These are phyloP conservation scores for Apiospora kogelbergensis DNA, from an alignment of 2,329 filamentous ascomycete genomes.

Conservation along the genomic window DNA sequence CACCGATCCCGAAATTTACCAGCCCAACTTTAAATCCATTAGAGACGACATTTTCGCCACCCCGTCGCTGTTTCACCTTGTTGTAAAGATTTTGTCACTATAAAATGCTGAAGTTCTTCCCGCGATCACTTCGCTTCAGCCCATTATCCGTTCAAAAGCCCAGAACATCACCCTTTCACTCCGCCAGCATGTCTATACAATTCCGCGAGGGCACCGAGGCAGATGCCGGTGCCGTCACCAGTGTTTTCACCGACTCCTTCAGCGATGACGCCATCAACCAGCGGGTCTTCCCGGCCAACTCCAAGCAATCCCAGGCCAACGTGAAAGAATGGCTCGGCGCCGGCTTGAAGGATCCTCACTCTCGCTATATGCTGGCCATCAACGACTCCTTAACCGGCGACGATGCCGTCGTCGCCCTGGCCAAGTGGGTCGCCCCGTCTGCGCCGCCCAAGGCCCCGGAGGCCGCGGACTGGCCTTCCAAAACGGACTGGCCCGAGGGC, in stretches of 20 bases:
- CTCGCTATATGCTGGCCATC: neutral
- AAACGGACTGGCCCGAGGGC: neutral
- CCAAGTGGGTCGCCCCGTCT: neutral
- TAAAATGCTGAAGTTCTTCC: neutral
- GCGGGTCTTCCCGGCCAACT: conserved; percentile 12
- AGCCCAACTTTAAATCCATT: neutral
- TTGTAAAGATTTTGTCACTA: too few relatives aligned
- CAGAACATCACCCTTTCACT: neutral
- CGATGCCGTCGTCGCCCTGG: neutral
- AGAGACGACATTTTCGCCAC: neutral
- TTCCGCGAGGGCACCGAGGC: conserved; percentile 19
- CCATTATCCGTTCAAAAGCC: neutral
- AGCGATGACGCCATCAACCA: conserved; percentile 15
- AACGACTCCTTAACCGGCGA: neutral
- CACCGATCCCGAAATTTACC: too few relatives aligned
- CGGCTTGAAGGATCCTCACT: conserved; percentile 15
- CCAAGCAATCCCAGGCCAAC: conserved; percentile 8
- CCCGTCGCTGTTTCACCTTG: neutral
- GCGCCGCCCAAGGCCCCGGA: neutral
- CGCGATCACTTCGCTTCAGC: neutral
- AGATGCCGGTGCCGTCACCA: conserved; percentile 19
- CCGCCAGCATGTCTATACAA: conserved; percentile 2
- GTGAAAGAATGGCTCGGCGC: conserved; percentile 12
- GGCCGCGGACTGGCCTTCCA: neutral
- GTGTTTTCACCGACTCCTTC: conserved; percentile 22